phyloP scores from a whole-genome alignment of 768 basidiomycete genomes.

The Fomitopsis pulvina region DNA sequence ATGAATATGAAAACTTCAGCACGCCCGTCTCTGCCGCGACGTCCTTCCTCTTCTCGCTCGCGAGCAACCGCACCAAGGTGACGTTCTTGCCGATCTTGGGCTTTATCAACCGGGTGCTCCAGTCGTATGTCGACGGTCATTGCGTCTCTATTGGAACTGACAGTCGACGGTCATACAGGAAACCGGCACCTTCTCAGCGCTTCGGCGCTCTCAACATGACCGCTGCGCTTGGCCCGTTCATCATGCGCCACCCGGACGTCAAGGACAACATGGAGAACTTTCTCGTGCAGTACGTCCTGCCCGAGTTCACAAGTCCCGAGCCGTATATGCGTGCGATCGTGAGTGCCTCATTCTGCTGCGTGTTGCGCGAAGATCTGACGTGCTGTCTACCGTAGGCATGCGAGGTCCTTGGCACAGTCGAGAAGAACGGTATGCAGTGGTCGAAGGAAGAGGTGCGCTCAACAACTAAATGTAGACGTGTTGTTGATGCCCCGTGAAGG shows the following conservation, averaged over 20 bases:
- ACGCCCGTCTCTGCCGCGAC: slow-evolving; percentile 76
- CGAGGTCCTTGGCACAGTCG: slow-evolving; percentile 72
- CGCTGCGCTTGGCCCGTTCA: slow-evolving; percentile 65
- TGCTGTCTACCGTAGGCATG: slow-evolving; percentile 45
- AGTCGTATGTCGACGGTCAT: slow-evolving; percentile 39
- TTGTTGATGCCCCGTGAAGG: slow-evolving; percentile 29
- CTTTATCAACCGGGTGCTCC: slow-evolving; percentile 70
- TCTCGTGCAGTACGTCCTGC: slow-evolving; percentile 64
- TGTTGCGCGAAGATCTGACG: too few relatives aligned
- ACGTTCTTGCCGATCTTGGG: slow-evolving; percentile 75
- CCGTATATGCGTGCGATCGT: slow-evolving; percentile 77
- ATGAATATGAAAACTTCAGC: slow-evolving; percentile 75
- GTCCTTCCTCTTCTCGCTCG: slow-evolving; percentile 72
- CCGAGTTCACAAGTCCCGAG: slow-evolving; percentile 58
- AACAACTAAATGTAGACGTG: neutral
- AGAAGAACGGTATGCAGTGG: slow-evolving; percentile 66
- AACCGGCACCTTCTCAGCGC: slow-evolving; percentile 52
- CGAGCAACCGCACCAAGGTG: slow-evolving; percentile 73
- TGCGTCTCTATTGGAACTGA: neutral
- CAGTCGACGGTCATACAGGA: slow-evolving; percentile 20
- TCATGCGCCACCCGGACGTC: slow-evolving; percentile 82
- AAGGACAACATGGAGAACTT: slow-evolving; percentile 74
- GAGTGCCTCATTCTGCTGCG: slow-evolving; percentile 24
- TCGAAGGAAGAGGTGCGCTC: slow-evolving; percentile 47
- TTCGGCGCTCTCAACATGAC: slow-evolving; percentile 87